Conservation (phyloP, 768 basidiomycete species). For the Calocybe indica region DNA sequence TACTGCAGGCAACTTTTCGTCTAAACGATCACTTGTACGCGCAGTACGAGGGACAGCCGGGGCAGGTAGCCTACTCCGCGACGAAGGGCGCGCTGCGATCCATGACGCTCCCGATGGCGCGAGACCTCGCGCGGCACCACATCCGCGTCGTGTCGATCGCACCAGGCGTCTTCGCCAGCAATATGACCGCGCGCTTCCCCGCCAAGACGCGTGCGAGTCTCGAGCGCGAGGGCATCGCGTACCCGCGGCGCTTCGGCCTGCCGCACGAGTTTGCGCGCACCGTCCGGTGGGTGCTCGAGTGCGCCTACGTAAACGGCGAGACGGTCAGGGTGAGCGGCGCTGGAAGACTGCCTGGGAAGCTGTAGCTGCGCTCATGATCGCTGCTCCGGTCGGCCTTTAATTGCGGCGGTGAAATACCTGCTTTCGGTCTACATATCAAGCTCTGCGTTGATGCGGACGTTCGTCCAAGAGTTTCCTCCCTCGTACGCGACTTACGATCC, state of each 20-base stretch:
- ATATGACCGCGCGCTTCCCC: slow-evolving; percentile 36
- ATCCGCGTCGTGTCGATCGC: slow-evolving; percentile 53
- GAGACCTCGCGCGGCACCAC: slow-evolving; percentile 48
- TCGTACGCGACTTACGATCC: too few relatives aligned
- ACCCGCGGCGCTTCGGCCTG: slow-evolving; percentile 42
- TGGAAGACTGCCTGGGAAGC: slow-evolving; percentile 32
- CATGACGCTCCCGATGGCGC: slow-evolving; percentile 56
- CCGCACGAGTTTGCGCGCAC: slow-evolving; percentile 48
- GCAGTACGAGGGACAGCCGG: slow-evolving; percentile 52
- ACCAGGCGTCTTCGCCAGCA: slow-evolving; percentile 46
- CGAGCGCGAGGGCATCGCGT: slow-evolving; percentile 35
- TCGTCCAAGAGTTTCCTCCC: too few relatives aligned
- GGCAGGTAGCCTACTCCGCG: slow-evolving; percentile 51
- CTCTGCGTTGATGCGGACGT: too few relatives aligned
- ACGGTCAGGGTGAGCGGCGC: slow-evolving; percentile 43
- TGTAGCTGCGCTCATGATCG: slow-evolving; percentile 15
- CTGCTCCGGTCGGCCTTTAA: too few relatives aligned
- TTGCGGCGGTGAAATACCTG: too few relatives aligned
- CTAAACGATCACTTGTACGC: background rate
- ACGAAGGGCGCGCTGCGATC: slow-evolving; percentile 51
- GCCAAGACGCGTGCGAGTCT: slow-evolving; percentile 32
- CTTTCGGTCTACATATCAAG: too few relatives aligned
- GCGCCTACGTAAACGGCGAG: slow-evolving; percentile 54
- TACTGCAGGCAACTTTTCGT: background rate
- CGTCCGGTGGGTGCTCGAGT: slow-evolving; percentile 44